A percentile compares a stretch with the other conserved stretches of the same genome.
Evolutionary conservation across 345 rosid species (phyloP).

Genomic region (Sonneratia caseolaris): DNA sequence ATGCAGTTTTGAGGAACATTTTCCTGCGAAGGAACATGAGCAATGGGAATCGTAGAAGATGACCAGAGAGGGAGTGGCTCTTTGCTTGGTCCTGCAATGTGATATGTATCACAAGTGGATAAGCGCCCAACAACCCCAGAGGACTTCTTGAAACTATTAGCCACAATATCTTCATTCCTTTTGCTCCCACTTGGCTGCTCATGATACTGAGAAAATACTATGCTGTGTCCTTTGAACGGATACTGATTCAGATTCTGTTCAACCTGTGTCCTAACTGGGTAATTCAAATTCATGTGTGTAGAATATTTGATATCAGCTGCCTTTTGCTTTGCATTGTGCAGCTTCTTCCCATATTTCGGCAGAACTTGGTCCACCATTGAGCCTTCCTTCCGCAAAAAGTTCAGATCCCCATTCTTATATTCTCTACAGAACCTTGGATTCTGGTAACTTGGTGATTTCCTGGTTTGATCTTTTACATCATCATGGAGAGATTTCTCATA

Average conservation of each 20-base stretch:
- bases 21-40: constrained; percentile 30
- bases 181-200: constrained; percentile 34
- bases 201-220: constrained; percentile 29
- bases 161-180: constrained; percentile 32
- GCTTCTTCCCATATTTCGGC: constrained; percentile 31
- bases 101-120: constrained; percentile 35
- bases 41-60: constrained; percentile 36
- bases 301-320: constrained; percentile 23
- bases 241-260: constrained; percentile 9
- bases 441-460: constrained; percentile 22
- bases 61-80: constrained; percentile 36
- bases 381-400: constrained; percentile 33
- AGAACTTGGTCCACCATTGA: constrained; percentile 27
- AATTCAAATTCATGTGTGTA: constrained; percentile 15
- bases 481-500: constrained; percentile 79
- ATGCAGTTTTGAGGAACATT: constrained; percentile 21
- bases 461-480: constrained; percentile 33
- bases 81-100: constrained; percentile 34
- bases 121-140: constrained; percentile 19
- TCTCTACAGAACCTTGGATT: constrained; percentile 36
- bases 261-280: constrained; percentile 17
- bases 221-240: constrained; percentile 25
- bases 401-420: constrained; percentile 24
- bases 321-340: constrained; percentile 31
- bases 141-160: not conserved